Evolutionary conservation across 139 green algal species (phyloP).

Genomic region (Marvania coccoides): DNA sequence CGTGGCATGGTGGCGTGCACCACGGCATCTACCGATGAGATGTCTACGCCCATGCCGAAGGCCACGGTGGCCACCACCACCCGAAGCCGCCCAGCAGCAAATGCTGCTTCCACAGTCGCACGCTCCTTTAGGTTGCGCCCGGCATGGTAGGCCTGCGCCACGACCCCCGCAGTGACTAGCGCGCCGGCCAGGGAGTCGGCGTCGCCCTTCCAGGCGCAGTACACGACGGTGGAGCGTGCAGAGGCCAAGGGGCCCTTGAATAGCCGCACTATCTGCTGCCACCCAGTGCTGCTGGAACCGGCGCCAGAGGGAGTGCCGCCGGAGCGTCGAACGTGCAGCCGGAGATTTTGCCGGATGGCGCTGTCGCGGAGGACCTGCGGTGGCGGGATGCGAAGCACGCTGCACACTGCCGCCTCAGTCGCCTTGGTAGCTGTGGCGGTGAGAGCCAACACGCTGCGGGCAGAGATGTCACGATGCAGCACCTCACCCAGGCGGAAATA

Average conservation of each 20-base stretch:
- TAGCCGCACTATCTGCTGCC: conserved; percentile 20
- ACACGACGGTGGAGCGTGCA: conserved; percentile 59
- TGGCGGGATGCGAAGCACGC: conserved; percentile 41
- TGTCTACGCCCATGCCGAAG: conserved; percentile 73
- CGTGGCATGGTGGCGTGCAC: conserved; percentile 70
- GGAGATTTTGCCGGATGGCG: conserved; percentile 64
- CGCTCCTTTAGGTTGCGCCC: conserved; percentile 29
- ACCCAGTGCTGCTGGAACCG: neutral
- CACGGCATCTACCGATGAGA: conserved; percentile 49
- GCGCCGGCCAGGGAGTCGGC: conserved; percentile 52
- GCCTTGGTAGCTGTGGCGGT: conserved; percentile 80
- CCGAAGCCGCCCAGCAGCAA: conserved; percentile 39
- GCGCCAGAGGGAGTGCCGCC: neutral
- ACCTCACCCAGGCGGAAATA: conserved; percentile 72
- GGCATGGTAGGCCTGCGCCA: conserved; percentile 64
- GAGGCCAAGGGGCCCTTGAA: conserved; percentile 37
- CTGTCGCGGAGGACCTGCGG: conserved; percentile 46
- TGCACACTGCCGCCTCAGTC: conserved; percentile 49
- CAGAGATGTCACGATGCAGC: conserved; percentile 44
- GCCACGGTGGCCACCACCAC: conserved; percentile 70
- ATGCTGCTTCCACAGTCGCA: conserved; percentile 42
- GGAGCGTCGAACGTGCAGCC: conserved; percentile 42
- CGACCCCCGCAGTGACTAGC: conserved; percentile 44
- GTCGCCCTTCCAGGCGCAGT: conserved; percentile 58
- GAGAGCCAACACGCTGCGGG: conserved; percentile 65